Percentiles rank a stretch among this genome's conserved stretches.
Conservation (phyloP, 352 stramenopile species). For the Salisapilia sapeloensis region DNA sequence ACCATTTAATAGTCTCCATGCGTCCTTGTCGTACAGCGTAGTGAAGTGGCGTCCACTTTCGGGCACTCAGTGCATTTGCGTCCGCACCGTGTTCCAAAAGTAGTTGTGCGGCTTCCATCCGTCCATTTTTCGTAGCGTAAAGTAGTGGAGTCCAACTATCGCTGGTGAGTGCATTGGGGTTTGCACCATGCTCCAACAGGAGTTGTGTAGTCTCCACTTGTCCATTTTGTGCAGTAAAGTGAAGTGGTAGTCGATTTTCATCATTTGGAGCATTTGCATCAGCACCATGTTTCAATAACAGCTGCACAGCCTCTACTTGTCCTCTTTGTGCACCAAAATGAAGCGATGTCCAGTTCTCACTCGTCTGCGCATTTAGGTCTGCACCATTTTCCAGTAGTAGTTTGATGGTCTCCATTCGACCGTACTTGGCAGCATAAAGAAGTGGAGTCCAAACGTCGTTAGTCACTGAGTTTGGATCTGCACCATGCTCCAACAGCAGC, state of each 20-base stretch:
- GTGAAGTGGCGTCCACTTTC: constrained; percentile 1
- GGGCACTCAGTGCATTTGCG: constrained; percentile 8
- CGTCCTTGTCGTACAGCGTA: constrained; percentile 5
- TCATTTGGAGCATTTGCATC: no score
- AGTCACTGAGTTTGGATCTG: constrained; percentile 2
- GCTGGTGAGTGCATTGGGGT: constrained; percentile 37
- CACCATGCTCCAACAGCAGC: constrained; percentile 4
- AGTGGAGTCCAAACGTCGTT: no score
- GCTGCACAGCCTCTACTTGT: no score
- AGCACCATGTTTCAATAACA: no score
- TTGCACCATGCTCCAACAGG: constrained; percentile 21
- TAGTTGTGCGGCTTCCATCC: constrained; percentile 23
- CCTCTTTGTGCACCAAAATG: no score
- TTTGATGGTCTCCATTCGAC: constrained; percentile 53
- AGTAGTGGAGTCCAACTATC: constrained; percentile 52
- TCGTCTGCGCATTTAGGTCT: constrained; percentile 38
- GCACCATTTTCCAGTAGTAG: constrained; percentile 41
- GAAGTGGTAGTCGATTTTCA: constrained; percentile 44
- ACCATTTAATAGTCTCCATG: constrained; percentile 6
- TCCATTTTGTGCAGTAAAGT: constrained; percentile 53
- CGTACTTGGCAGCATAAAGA: constrained; percentile 40
- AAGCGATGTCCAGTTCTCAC: constrained; percentile 42
- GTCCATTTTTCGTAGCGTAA: constrained; percentile 60
- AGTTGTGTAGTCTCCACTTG: constrained; percentile 12
- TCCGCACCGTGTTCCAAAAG: constrained; percentile 25